These are phyloP conservation scores for Medicago ruthenica DNA, from an alignment of 306 rosid genomes.

Conservation along the genomic window DNA sequence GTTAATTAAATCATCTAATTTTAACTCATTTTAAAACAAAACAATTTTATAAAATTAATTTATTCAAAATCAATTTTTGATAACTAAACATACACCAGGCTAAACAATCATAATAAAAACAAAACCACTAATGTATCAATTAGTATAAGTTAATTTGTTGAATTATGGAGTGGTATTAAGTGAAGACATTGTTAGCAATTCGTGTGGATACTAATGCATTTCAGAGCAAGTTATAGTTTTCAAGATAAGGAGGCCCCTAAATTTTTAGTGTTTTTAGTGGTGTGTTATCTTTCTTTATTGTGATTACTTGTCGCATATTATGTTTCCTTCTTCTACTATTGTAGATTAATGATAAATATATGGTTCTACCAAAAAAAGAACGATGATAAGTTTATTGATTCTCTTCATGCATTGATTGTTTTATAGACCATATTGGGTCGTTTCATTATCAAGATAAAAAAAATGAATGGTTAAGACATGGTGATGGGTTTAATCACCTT, in stretches of 20 bases:
- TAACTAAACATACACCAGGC: too few relatives aligned
- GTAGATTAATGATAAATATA: slow-evolving; percentile 40
- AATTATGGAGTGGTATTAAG: background rate
- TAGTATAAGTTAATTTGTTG: background rate
- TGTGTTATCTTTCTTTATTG: background rate
- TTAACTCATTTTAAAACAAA: too few relatives aligned
- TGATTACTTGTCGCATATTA: slow-evolving; percentile 26
- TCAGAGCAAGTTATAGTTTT: slow-evolving; percentile 7
- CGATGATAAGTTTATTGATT: slow-evolving; percentile 38
- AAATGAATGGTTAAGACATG: slow-evolving; percentile 17
- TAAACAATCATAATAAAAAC: too few relatives aligned
- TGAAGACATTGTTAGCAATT: slow-evolving; percentile 23
- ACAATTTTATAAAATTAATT: background rate
- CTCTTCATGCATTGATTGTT: slow-evolving; percentile 14
- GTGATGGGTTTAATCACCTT: slow-evolving; percentile 31
- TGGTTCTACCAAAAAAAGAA: background rate
- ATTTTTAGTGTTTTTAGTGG: slow-evolving; percentile 22
- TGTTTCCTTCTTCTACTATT: slow-evolving; percentile 21
- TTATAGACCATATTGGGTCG: slow-evolving; percentile 32
- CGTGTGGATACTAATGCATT: slow-evolving; percentile 21
- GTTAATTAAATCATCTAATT: too few relatives aligned
- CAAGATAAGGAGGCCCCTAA: slow-evolving; percentile 26
- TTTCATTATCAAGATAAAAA: slow-evolving; percentile 37
- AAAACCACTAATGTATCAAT: too few relatives aligned
- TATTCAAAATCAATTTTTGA: background rate